Conservation (phyloP, 1,284 basidiomycete genomes). For the Leccinum fallax region DNA sequence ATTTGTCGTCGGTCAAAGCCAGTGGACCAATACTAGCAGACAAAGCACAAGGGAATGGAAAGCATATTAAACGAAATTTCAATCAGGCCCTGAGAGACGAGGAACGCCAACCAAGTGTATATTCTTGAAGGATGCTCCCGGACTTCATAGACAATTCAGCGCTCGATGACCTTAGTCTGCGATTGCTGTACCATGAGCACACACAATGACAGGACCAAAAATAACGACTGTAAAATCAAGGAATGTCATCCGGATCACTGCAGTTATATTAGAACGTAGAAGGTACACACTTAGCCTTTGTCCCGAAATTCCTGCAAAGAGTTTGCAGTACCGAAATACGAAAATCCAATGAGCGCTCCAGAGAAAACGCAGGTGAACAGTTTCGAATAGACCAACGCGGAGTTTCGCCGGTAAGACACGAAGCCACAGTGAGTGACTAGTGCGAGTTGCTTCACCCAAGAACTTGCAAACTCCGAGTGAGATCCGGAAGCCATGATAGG, state of each 20-base stretch:
- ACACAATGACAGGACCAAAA: background rate
- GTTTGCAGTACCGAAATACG: conserved; percentile 66
- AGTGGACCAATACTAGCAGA: conserved; percentile 72
- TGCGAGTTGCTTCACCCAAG: conserved; percentile 53
- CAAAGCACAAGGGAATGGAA: conserved; percentile 55
- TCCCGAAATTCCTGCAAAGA: conserved; percentile 76
- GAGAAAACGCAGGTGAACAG: conserved; percentile 52
- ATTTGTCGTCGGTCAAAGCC: conserved; percentile 41
- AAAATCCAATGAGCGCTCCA: conserved; percentile 63
- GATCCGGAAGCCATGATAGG: conserved; percentile 14
- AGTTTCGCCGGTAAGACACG: conserved; percentile 50
- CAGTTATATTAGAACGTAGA: rapidly evolving
- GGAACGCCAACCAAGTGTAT: conserved; percentile 79
- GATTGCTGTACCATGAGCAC: conserved; percentile 22
- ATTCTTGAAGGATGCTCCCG: conserved; percentile 76
- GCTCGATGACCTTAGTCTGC: conserved; percentile 17
- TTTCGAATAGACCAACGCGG: conserved; percentile 78
- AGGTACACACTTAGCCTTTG: conserved; percentile 47
- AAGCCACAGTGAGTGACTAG: conserved; percentile 40
- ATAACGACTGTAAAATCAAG: conserved; percentile 15
- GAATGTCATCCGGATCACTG: background rate
- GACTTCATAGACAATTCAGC: conserved; percentile 63
- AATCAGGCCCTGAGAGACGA: conserved; percentile 59
- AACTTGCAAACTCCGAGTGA: conserved; percentile 52
- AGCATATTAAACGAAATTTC: conserved; percentile 69